phyloP scores from a whole-genome alignment of 2,329 filamentous ascomycete species.

The Paecilomyces formosus region DNA sequence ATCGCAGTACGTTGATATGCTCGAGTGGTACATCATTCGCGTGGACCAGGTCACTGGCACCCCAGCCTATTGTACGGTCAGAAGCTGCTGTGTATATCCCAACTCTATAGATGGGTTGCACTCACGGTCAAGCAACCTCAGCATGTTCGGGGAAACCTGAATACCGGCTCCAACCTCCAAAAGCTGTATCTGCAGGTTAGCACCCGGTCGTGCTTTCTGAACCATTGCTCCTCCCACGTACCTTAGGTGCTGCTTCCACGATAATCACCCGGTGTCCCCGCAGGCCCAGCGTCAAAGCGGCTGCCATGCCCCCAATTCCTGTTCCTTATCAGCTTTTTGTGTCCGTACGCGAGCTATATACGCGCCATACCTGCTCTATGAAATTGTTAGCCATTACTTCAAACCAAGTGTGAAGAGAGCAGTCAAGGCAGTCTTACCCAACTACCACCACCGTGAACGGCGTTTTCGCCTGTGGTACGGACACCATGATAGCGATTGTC shows the following conservation, averaged over 20 bases:
- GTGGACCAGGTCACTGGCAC: slow-evolving; percentile 24
- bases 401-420: background rate
- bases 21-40: slow-evolving; percentile 25
- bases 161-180: slow-evolving; percentile 67
- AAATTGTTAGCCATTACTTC: background rate
- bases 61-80: slow-evolving; percentile 22
- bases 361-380: slow-evolving; percentile 20
- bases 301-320: slow-evolving; percentile 31
- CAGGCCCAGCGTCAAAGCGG: slow-evolving; percentile 25
- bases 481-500: slow-evolving; percentile 6
- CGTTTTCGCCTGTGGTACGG: slow-evolving; percentile 15
- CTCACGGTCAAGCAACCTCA: slow-evolving; percentile 60
- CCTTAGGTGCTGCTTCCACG: slow-evolving; percentile 26
- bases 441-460: slow-evolving; percentile 25
- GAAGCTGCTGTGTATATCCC: background rate
- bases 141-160: slow-evolving; percentile 74
- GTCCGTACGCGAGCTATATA: background rate
- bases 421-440: slow-evolving; percentile 17
- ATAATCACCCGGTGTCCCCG: slow-evolving; percentile 25
- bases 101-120: background rate
- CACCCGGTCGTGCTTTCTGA: background rate
- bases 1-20: slow-evolving; percentile 27
- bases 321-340: slow-evolving; percentile 1
- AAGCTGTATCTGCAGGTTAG: slow-evolving; percentile 15
- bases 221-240: slow-evolving; percentile 7